phyloP scores from a whole-genome alignment of 208 protist species.

The Leishmania braziliensis region DNA sequence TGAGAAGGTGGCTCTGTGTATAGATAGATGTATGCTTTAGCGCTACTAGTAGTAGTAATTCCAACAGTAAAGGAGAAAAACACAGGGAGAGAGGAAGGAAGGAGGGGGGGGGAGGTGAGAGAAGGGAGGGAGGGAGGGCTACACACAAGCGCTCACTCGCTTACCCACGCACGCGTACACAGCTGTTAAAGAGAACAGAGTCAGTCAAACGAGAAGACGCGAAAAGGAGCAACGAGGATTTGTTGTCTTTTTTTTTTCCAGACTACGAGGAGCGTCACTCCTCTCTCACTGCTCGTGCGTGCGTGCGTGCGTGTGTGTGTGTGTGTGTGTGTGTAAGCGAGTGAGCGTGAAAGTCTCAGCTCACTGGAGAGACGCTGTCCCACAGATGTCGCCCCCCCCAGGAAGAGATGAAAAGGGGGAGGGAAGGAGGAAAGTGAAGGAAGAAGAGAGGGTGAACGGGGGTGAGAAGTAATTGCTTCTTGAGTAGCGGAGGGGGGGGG shows the following conservation, averaged over 20 bases:
- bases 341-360: background rate
- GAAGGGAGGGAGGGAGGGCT: background rate
- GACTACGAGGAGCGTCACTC: background rate
- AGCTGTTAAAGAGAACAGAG: background rate
- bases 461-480: background rate
- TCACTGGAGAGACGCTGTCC: background rate
- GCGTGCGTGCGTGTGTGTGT: slow-evolving; percentile 1
- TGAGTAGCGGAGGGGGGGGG: too few species aligned
- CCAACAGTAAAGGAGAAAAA: background rate
- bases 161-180: background rate
- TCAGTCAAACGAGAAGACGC: background rate
- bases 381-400: background rate
- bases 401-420: background rate
- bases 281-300: background rate
- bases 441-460: background rate
- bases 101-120: background rate
- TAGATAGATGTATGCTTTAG: too few species aligned
- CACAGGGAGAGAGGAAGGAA: background rate
- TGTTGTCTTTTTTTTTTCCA: background rate
- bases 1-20: background rate
- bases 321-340: background rate
- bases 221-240: background rate
- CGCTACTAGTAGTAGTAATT: background rate
- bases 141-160: background rate
- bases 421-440: background rate